A percentile compares a stretch with the other conserved stretches of the same genome.
Evolutionary conservation across 2,329 filamentous ascomycete species (phyloP).

Genomic region (Neospermospora avenae): DNA sequence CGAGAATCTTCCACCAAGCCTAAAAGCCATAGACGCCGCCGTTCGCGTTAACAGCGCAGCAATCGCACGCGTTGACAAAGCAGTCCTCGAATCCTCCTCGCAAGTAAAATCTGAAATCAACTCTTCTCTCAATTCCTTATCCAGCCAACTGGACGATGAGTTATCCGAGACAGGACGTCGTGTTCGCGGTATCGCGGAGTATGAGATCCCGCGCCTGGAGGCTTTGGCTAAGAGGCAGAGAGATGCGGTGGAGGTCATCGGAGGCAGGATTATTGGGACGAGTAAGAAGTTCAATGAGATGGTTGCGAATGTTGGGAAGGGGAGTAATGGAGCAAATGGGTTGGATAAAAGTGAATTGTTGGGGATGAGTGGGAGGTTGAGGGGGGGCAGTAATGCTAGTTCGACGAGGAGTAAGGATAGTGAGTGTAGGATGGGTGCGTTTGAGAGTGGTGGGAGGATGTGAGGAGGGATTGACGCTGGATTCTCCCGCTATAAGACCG

Average conservation of each 20-base stretch:
- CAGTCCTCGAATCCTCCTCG: conserved; percentile 23
- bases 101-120: conserved; percentile 23
- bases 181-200: conserved; percentile 22
- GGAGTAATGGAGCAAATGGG: background rate
- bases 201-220: conserved; percentile 23
- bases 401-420: conserved; percentile 16
- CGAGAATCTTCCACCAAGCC: background rate
- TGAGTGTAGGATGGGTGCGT: conserved; percentile 3
- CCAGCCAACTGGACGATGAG: conserved; percentile 20
- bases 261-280: conserved; percentile 21
- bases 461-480: background rate
- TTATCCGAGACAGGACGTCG: conserved; percentile 22
- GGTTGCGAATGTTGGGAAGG: conserved; percentile 18
- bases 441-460: conserved; percentile 1
- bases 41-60: conserved; percentile 24
- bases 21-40: conserved; percentile 11
- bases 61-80: conserved; percentile 25
- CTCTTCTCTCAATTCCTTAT: conserved; percentile 11
- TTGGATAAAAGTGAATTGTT: conserved; percentile 5
- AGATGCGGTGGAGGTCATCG: conserved; percentile 24
- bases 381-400: conserved; percentile 20
- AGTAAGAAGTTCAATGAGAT: conserved; percentile 26
- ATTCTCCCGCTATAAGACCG: background rate
- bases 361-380: conserved; percentile 7
- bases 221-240: conserved; percentile 9